A percentile compares a stretch with the other conserved stretches of the same genome.
These are phyloP conservation scores for Coemansia sp. DNA, from an alignment of 192 early-diverging fungal species.

Conservation along the genomic window DNA sequence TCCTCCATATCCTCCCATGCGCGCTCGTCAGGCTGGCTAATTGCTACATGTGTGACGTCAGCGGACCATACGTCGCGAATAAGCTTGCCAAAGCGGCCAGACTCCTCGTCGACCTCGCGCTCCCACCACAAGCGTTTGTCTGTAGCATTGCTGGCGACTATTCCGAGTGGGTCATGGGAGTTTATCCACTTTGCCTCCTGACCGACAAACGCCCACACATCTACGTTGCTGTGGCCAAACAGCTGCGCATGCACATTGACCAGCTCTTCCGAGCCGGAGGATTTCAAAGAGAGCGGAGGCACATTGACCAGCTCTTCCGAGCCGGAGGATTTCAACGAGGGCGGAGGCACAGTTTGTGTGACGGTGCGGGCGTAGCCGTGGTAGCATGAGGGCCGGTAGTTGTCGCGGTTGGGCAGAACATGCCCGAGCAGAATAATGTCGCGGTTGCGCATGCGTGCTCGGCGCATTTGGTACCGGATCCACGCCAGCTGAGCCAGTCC, in stretches of 20 bases:
- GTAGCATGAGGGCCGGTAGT: slow-evolving; percentile 57
- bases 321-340: neutral
- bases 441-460: slow-evolving; percentile 44
- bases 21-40: neutral
- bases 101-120: slow-evolving; percentile 37
- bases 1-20: slow-evolving; percentile 39
- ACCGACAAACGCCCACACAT: slow-evolving; percentile 64
- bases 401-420: slow-evolving; percentile 59
- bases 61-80: slow-evolving; percentile 38
- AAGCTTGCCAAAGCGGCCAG: slow-evolving; percentile 37
- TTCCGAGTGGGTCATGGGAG: slow-evolving; percentile 8
- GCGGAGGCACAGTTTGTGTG: slow-evolving; percentile 31
- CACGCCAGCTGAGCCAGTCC: slow-evolving; percentile 67
- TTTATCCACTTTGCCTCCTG: slow-evolving; percentile 25
- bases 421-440: slow-evolving; percentile 69
- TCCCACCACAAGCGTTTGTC: slow-evolving; percentile 37
- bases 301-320: slow-evolving; percentile 1
- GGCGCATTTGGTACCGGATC: slow-evolving; percentile 62
- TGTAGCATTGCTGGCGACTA: neutral
- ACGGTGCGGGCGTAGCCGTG: slow-evolving; percentile 53
- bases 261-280: neutral
- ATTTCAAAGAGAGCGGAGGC: slow-evolving; percentile 34
- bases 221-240: slow-evolving; percentile 76
- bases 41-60: neutral
- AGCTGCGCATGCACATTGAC: slow-evolving; percentile 57